These are phyloP conservation scores for Serendipita sp. DNA, from an alignment of 1,284 basidiomycete genomes.

Conservation along the genomic window DNA sequence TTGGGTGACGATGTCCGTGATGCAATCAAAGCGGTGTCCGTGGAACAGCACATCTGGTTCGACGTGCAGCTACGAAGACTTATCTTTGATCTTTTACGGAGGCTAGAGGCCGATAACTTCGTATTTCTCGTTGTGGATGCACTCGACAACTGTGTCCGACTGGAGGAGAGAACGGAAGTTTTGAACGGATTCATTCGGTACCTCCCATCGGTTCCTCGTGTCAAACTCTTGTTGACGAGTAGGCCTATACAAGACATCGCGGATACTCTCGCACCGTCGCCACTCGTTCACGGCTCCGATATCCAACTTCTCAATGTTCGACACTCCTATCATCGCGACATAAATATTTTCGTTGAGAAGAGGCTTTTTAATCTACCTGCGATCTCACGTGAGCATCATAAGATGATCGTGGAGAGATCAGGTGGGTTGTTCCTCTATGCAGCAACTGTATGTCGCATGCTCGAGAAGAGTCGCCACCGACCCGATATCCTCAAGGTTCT, in stretches of 20 bases:
- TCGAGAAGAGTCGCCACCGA: slow-evolving; percentile 10
- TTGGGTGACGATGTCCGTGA: slow-evolving; percentile 17
- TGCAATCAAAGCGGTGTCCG: slow-evolving; percentile 11
- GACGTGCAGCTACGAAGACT: slow-evolving; percentile 17
- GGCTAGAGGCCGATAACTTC: slow-evolving; percentile 16
- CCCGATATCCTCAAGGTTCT: not conserved
- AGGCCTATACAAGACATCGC: slow-evolving; percentile 18
- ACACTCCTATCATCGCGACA: slow-evolving; percentile 11
- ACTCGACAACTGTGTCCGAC: slow-evolving; percentile 21
- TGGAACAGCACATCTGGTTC: slow-evolving; percentile 10
- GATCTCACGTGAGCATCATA: not conserved
- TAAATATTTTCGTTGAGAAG: slow-evolving; percentile 10
- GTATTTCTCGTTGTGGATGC: slow-evolving; percentile 26
- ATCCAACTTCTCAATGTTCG: slow-evolving; percentile 12
- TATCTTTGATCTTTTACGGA: slow-evolving; percentile 16
- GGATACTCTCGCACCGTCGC: slow-evolving; percentile 9
- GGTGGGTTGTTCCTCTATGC: slow-evolving; percentile 22
- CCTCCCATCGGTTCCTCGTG: slow-evolving; percentile 18
- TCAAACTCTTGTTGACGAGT: slow-evolving; percentile 22
- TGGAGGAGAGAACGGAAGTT: not conserved
- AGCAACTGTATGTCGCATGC: slow-evolving; percentile 16
- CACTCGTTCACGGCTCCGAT: slow-evolving; percentile 8
- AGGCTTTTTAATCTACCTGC: not conserved
- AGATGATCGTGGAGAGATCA: slow-evolving; percentile 13
- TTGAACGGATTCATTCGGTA: slow-evolving; percentile 12